A percentile compares a stretch with the other conserved stretches of the same genome.
These are phyloP conservation scores for Wallacemonas sp. DNA, from an alignment of 208 protist genomes.

Conservation along the genomic window DNA sequence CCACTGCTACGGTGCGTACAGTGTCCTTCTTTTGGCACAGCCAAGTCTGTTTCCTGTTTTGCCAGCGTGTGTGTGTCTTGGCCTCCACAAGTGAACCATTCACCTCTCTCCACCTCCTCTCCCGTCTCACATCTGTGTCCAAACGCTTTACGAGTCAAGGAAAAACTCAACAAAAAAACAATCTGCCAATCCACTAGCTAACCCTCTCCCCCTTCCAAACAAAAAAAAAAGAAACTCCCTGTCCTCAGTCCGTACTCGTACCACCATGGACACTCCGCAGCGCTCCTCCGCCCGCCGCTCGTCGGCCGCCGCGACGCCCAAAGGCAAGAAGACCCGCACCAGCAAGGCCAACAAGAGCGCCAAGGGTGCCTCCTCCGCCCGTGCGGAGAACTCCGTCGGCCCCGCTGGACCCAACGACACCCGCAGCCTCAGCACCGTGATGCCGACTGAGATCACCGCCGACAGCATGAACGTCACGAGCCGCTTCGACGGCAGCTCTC, in stretches of 20 bases:
- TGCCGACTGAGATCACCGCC: constrained; percentile 18
- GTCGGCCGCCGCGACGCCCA: neutral
- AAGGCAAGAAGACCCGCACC: constrained; percentile 12
- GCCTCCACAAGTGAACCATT: neutral
- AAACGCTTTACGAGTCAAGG: too few species aligned
- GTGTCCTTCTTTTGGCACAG: too few species aligned
- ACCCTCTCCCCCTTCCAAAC: neutral
- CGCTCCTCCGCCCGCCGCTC: constrained; percentile 12
- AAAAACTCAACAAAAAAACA: too few species aligned
- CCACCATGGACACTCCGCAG: constrained; percentile 11
- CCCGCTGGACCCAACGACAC: constrained; percentile 5
- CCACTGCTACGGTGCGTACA: too few species aligned
- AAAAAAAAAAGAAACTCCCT: constrained; percentile 4
- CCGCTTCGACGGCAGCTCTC: constrained; percentile 40
- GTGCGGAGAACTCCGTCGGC: neutral
- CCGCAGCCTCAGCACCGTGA: constrained; percentile 13
- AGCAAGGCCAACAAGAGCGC: neutral
- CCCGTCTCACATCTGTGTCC: too few species aligned
- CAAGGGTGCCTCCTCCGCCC: constrained; percentile 3
- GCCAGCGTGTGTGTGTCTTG: too few species aligned
- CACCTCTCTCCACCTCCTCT: neutral
- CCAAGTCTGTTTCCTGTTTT: too few species aligned
- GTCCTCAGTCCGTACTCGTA: constrained; percentile 1
- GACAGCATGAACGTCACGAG: constrained; percentile 38
- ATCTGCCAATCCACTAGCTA: neutral